A percentile compares a stretch with the other conserved stretches of the same genome.
These are phyloP conservation scores for Colletotrichum gigasporum DNA, from an alignment of 2,329 filamentous ascomycete species.

Conservation along the genomic window DNA sequence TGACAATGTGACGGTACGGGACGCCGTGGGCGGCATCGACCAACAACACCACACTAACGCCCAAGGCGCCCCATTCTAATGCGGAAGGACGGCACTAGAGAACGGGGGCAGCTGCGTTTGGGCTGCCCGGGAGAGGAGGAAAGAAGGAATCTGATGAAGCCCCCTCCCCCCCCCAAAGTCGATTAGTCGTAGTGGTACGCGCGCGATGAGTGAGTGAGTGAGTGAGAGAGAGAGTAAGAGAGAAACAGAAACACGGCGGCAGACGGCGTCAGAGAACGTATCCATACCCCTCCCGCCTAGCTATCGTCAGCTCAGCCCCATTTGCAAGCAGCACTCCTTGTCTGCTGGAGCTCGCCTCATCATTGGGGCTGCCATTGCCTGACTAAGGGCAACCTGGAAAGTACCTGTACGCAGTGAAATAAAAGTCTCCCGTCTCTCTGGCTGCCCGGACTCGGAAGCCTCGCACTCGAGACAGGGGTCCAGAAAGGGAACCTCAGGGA, in stretches of 20 bases:
- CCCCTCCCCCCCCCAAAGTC: too few relatives aligned
- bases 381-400: too few relatives aligned
- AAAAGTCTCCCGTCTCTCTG: too few relatives aligned
- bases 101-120: too few relatives aligned
- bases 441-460: too few relatives aligned
- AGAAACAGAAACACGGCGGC: background rate
- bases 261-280: background rate
- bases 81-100: conserved; percentile 23
- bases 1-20: conserved; percentile 8
- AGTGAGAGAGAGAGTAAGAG: background rate
- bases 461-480: too few relatives aligned
- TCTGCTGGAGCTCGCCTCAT: background rate
- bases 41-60: conserved; percentile 10
- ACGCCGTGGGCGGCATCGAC: background rate
- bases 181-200: too few relatives aligned
- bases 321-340: background rate
- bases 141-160: too few relatives aligned
- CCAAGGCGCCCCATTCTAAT: conserved; percentile 3
- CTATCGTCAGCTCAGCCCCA: conserved; percentile 9
- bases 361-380: conserved; percentile 1
- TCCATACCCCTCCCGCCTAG: background rate
- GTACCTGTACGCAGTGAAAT: too few relatives aligned
- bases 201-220: background rate
- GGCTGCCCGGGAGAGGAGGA: too few relatives aligned
- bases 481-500: background rate